A percentile compares a stretch with the other conserved stretches of the same genome.
These are phyloP conservation scores for Papiliotrema flavescens DNA, from an alignment of 1,284 basidiomycete genomes.

Conservation along the genomic window DNA sequence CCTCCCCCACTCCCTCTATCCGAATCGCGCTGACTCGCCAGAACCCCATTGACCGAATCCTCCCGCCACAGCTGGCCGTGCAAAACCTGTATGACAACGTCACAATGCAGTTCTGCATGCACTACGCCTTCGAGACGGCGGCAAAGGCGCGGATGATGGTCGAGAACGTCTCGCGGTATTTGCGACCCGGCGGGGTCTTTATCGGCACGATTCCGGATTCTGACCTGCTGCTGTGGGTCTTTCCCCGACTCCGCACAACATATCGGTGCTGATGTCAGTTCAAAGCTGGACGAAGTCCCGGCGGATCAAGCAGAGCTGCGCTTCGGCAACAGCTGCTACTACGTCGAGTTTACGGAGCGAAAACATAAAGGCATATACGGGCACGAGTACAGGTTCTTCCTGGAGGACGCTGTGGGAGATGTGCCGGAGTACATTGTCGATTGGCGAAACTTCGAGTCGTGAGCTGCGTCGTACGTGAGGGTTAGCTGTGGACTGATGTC, in stretches of 20 bases:
- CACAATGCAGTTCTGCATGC: slow-evolving; percentile 99
- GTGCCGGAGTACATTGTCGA: slow-evolving; percentile 95
- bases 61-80: slow-evolving; percentile 59
- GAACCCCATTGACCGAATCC: slow-evolving; percentile 64
- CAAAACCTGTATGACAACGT: slow-evolving; percentile 76
- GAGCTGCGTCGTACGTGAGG: slow-evolving; percentile 31
- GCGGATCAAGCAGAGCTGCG: slow-evolving; percentile 58
- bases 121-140: slow-evolving; percentile 92
- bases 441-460: slow-evolving; percentile 90
- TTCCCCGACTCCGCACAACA: neutral
- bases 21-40: slow-evolving; percentile 19
- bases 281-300: slow-evolving; percentile 66
- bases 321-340: slow-evolving; percentile 90
- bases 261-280: slow-evolving; percentile 49
- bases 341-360: slow-evolving; percentile 73
- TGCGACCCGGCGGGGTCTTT: slow-evolving; percentile 80
- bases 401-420: slow-evolving; percentile 91
- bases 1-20: neutral
- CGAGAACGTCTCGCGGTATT: slow-evolving; percentile 76
- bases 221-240: slow-evolving; percentile 67
- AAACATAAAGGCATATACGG: slow-evolving; percentile 68
- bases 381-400: slow-evolving; percentile 89
- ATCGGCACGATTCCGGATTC: slow-evolving; percentile 93
- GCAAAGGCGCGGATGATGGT: slow-evolving; percentile 88
- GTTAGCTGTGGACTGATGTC: neutral